A percentile compares a stretch with the other conserved stretches of the same genome.
Evolutionary conservation across 2,329 filamentous ascomycete genomes (phyloP).

Genomic region (Nemania diffusa): DNA sequence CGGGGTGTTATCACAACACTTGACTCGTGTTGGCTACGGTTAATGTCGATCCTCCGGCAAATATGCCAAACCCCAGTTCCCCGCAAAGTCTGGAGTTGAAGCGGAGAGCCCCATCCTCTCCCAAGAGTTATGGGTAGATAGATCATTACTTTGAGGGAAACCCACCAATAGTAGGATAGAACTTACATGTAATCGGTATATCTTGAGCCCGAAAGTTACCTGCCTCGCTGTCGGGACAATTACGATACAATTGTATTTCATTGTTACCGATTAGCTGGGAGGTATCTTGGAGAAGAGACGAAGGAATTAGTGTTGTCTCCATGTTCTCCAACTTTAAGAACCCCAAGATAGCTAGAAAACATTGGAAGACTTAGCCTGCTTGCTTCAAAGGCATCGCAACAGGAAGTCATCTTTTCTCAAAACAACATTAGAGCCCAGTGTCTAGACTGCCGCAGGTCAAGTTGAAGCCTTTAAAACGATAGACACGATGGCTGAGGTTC

Average conservation of each 20-base stretch:
- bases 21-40: constrained; percentile 21
- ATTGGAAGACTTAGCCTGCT: background rate
- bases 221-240: background rate
- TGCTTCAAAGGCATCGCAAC: background rate
- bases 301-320: constrained; percentile 18
- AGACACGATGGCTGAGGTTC: constrained; percentile 37
- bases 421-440: background rate
- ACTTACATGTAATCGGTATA: constrained; percentile 1
- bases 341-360: background rate
- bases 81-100: constrained; percentile 26
- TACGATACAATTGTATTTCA: background rate
- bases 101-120: constrained; percentile 13
- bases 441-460: background rate
- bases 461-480: background rate
- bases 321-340: constrained; percentile 30
- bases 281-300: constrained; percentile 12
- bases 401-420: background rate
- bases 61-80: constrained; percentile 25
- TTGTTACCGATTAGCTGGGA: background rate
- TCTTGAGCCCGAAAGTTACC: constrained; percentile 10
- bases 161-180: constrained; percentile 24
- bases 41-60: constrained; percentile 23
- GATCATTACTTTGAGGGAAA: background rate
- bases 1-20: background rate
- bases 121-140: background rate